phyloP scores from a whole-genome alignment of 768 basidiomycete species.

The Russula dissimulans region DNA sequence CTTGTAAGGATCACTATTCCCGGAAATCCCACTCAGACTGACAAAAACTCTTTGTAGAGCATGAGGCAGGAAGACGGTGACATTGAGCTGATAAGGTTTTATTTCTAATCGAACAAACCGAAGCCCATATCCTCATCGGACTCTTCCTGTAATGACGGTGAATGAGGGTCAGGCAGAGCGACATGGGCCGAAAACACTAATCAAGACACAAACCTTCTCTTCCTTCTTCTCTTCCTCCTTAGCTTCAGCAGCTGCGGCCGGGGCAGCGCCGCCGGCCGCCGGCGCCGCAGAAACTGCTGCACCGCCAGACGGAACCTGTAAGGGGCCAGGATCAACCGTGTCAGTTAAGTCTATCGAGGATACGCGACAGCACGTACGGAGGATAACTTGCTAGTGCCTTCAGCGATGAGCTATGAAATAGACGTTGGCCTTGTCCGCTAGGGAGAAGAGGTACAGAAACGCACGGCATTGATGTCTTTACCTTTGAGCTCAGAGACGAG shows the following conservation, averaged over 20 bases:
- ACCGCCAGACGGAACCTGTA: conserved; percentile 86
- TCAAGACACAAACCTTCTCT: conserved; percentile 57
- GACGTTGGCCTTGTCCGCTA: background rate
- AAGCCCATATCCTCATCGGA: conserved; percentile 99
- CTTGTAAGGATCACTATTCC: background rate
- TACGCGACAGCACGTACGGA: conserved; percentile 51
- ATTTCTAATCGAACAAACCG: conserved; percentile 83
- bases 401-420: conserved; percentile 66
- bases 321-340: conserved; percentile 2
- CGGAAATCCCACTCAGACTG: background rate
- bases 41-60: background rate
- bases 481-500: conserved; percentile 85
- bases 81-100: conserved; percentile 20
- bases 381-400: conserved; percentile 87
- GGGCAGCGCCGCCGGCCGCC: conserved; percentile 45
- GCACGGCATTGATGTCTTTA: conserved; percentile 77
- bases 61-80: background rate
- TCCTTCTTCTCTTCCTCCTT: conserved; percentile 83
- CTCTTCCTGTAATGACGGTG: conserved; percentile 66
- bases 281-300: conserved; percentile 51
- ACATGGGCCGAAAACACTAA: background rate
- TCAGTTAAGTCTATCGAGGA: background rate
- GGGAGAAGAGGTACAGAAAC: conserved; percentile 21
- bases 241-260: conserved; percentile 60
- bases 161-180: background rate